phyloP scores from a whole-genome alignment of 345 rosid species.

The Brassica cretica region DNA sequence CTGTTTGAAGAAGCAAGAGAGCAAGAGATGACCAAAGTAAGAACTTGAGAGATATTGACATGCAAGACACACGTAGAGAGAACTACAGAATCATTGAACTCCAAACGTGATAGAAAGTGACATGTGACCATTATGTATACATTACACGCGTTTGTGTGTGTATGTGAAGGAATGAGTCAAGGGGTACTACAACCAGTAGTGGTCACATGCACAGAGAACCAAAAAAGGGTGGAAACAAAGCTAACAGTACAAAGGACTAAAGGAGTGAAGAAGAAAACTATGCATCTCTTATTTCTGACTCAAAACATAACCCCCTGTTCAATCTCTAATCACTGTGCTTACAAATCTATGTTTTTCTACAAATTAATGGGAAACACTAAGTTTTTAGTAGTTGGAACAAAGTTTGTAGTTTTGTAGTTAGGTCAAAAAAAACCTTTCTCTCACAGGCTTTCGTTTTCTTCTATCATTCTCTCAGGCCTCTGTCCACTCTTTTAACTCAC shows the following conservation, averaged over 20 bases:
- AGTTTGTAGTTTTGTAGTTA: background rate
- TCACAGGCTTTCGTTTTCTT: background rate
- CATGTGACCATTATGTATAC: background rate
- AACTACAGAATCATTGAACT: conserved; percentile 2
- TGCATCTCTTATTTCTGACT: conserved; percentile 13
- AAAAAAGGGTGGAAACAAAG: conserved; percentile 21
- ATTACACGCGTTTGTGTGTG: conserved; percentile 9
- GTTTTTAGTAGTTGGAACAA: background rate
- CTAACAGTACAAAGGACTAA: conserved; percentile 17
- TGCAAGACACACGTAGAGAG: conserved; percentile 11
- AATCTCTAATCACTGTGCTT: background rate
- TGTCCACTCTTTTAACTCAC: conserved; percentile 77
- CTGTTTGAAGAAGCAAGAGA: conserved; percentile 30
- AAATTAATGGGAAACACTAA: background rate
- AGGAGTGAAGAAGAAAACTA: conserved; percentile 25
- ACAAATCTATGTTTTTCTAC: background rate
- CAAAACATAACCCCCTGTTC: background rate
- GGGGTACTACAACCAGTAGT: conserved; percentile 35
- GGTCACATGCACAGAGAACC: conserved; percentile 40
- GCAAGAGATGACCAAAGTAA: conserved; percentile 31
- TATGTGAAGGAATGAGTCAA: conserved; percentile 26
- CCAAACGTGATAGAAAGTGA: background rate
- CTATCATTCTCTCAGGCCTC: conserved; percentile 45
- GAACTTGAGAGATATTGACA: conserved; percentile 27
- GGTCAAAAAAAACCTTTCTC: background rate